phyloP scores from a whole-genome alignment of 306 rosid species.

The Quercus gilva region DNA sequence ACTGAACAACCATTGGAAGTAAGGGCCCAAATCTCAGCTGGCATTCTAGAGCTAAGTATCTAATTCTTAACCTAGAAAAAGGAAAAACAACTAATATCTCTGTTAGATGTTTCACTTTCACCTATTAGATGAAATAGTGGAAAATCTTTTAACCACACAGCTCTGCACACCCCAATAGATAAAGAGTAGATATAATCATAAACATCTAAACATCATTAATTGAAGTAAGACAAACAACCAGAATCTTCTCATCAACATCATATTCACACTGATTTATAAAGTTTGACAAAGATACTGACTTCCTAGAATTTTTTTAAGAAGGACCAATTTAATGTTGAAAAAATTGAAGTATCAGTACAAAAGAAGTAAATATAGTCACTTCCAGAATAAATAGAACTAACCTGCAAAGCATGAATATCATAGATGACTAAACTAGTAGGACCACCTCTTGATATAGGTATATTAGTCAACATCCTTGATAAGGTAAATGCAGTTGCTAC shows the following conservation, averaged over 20 bases:
- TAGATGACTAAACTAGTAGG: constrained; percentile 88
- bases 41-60: not conserved
- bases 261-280: not conserved
- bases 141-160: not conserved
- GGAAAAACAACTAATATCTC: not conserved
- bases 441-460: constrained; percentile 96
- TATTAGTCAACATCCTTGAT: constrained; percentile 88
- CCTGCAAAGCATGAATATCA: constrained; percentile 99
- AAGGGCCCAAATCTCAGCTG: no score
- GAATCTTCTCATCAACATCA: not conserved
- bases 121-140: not conserved
- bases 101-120: not conserved
- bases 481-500: constrained; percentile 98
- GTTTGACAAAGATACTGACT: not conserved
- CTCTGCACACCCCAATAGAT: not conserved
- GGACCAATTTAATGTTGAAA: not conserved
- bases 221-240: not conserved
- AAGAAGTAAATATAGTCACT: constrained; percentile 4
- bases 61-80: not conserved
- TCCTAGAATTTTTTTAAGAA: not conserved
- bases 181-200: not conserved
- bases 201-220: not conserved
- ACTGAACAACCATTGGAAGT: no score
- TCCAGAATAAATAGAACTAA: constrained; percentile 28
- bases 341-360: constrained; percentile 1